Conservation (phyloP, 163 green algal species). For the Chlamydomonas reinhardtii region DNA sequence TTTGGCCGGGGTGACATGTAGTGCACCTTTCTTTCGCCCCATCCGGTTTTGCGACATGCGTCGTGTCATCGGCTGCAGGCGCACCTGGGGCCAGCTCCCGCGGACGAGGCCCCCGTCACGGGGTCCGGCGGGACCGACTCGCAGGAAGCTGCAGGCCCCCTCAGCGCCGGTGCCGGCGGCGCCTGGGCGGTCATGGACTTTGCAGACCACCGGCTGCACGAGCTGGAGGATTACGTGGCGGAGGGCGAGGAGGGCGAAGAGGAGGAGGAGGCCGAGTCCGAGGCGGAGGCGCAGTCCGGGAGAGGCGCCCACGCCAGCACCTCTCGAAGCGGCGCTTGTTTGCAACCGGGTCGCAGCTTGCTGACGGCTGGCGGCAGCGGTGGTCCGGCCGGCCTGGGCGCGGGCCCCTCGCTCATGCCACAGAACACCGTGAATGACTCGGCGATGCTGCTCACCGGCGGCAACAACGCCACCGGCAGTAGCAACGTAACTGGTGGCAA, state of each 20-base stretch:
- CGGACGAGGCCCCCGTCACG: not conserved
- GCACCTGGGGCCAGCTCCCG: too few species aligned
- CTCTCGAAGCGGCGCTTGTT: not conserved
- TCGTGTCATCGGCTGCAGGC: too few species aligned
- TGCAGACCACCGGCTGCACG: not conserved
- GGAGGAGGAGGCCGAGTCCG: too few species aligned
- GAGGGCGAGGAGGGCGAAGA: too few species aligned
- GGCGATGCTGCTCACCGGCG: too few species aligned
- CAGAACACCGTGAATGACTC: too few species aligned
- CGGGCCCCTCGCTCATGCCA: not conserved
- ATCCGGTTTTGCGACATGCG: too few species aligned
- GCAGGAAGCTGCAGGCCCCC: not conserved
- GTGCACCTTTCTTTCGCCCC: too few species aligned
- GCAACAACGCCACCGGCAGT: too few species aligned
- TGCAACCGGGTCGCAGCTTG: not conserved
- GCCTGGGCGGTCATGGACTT: slow-evolving; percentile 36
- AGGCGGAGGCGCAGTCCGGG: not conserved
- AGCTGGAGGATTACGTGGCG: slow-evolving; percentile 13
- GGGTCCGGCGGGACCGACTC: not conserved
- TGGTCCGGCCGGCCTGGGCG: not conserved
- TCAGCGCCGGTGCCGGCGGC: not conserved
- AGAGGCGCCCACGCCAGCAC: not conserved
- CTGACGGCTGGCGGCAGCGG: too few species aligned
- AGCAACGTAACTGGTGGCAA: too few species aligned
- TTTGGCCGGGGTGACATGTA: too few species aligned